Conservation (phyloP, 345 rosid genomes). For the Eucalyptus viminalis region DNA sequence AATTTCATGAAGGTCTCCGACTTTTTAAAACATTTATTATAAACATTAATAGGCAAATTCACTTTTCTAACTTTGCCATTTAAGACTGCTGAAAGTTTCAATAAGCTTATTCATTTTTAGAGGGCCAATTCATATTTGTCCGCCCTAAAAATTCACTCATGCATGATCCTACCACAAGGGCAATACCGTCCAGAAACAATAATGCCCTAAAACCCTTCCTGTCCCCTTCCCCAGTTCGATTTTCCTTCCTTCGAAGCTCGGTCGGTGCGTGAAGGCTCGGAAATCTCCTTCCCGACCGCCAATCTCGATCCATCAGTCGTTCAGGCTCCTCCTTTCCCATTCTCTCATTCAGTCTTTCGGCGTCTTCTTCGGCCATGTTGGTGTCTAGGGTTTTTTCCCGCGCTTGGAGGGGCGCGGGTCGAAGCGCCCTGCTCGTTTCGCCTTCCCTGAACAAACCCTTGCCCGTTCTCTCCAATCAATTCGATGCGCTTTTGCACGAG, state of each 20-base stretch:
- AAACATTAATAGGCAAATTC: not conserved
- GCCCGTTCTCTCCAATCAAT: slow-evolving; percentile 17
- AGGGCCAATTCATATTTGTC: not conserved
- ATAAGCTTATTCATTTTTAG: not conserved
- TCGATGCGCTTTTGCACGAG: slow-evolving; percentile 20
- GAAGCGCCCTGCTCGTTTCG: slow-evolving; percentile 30
- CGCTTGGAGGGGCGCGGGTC: slow-evolving; percentile 29
- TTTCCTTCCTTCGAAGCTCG: not conserved
- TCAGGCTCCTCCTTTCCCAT: not conserved
- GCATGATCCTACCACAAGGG: not conserved
- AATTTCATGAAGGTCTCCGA: not conserved
- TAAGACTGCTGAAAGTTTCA: not conserved
- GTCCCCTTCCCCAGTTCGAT: not conserved
- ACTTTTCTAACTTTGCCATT: not conserved
- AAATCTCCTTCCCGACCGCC: not conserved
- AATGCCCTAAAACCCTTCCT: not conserved
- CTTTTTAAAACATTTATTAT: not conserved
- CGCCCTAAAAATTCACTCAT: not conserved
- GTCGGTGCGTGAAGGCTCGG: not conserved
- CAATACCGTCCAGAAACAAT: not conserved
- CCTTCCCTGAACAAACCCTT: slow-evolving; percentile 19
- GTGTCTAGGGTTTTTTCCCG: slow-evolving; percentile 43
- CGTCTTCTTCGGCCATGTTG: slow-evolving; percentile 16
- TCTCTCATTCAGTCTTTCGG: not conserved
- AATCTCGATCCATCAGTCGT: not conserved